phyloP scores from a whole-genome alignment of 768 basidiomycete species.

The Naganishia onofrii region DNA sequence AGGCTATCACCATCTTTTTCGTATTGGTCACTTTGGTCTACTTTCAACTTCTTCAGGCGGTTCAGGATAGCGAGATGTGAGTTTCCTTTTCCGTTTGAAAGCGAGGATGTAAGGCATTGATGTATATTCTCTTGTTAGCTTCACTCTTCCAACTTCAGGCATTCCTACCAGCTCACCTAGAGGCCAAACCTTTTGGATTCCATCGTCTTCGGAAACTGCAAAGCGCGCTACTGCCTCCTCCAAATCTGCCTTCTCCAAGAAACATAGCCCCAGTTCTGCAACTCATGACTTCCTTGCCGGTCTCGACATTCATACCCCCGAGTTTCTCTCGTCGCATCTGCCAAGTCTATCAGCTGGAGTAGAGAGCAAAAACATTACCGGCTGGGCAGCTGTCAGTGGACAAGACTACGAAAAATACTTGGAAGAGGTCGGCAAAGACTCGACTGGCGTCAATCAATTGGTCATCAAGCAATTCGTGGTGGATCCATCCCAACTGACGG shows the following conservation, averaged over 20 bases:
- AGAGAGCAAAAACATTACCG: constrained; percentile 10
- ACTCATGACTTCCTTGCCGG: constrained; percentile 2
- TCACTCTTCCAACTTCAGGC: constrained; percentile 19
- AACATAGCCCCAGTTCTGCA: constrained; percentile 21
- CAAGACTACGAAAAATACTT: constrained; percentile 14
- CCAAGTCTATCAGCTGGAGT: constrained; percentile 6
- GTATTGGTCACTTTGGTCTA: constrained; percentile 88
- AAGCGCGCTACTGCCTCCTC: background rate
- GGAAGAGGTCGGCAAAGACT: constrained; percentile 1
- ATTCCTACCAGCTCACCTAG: background rate
- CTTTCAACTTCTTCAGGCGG: constrained; percentile 84
- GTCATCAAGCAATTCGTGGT: constrained; percentile 76
- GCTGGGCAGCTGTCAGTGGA: constrained; percentile 10
- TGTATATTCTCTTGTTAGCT: background rate
- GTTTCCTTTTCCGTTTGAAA: constrained; percentile 2
- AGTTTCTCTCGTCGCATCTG: constrained; percentile 14
- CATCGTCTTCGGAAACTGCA: constrained; percentile 20
- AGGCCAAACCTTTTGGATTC: constrained; percentile 18
- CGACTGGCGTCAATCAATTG: constrained; percentile 44
- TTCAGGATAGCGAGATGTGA: constrained; percentile 72
- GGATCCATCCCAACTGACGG: constrained; percentile 45
- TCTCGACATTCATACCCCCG: constrained; percentile 11
- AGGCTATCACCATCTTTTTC: constrained; percentile 85
- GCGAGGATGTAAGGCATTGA: background rate
- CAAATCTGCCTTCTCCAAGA: constrained; percentile 19